phyloP scores from a whole-genome alignment of 2,329 filamentous ascomycete genomes.

The Calonectria honghensis region DNA sequence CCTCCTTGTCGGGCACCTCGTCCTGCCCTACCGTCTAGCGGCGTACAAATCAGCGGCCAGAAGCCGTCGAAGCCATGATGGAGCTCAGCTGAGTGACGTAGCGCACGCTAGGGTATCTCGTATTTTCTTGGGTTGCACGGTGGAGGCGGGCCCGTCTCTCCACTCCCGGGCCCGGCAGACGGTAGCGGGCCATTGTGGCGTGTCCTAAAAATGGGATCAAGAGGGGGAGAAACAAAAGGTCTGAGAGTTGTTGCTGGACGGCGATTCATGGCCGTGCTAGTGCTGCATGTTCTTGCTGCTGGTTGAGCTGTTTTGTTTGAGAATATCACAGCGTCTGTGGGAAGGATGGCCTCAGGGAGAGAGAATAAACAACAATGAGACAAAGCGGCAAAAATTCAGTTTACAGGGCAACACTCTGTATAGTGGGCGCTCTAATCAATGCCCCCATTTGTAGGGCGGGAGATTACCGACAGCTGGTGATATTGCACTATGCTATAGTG shows the following conservation, averaged over 20 bases:
- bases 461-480: not conserved
- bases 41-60: slow-evolving; percentile 40
- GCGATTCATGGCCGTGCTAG: not conserved
- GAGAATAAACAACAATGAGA: not conserved
- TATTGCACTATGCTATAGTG: slow-evolving; percentile 23
- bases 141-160: slow-evolving; percentile 15
- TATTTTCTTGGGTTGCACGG: slow-evolving; percentile 47
- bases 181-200: not conserved
- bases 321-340: not conserved
- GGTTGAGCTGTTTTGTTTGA: not conserved
- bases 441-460: slow-evolving; percentile 8
- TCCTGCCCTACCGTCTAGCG: slow-evolving; percentile 48
- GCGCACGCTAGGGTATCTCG: slow-evolving; percentile 50
- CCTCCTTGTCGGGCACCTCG: not conserved
- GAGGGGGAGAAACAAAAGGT: not conserved
- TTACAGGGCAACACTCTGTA: slow-evolving; percentile 2
- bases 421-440: not conserved
- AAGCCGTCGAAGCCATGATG: slow-evolving; percentile 38
- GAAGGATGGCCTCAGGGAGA: not conserved
- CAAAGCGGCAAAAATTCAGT: not conserved
- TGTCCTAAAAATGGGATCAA: slow-evolving; percentile 16
- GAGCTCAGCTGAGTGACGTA: slow-evolving; percentile 49
- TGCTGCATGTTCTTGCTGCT: not conserved
- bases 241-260: not conserved
- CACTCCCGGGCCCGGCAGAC: slow-evolving; percentile 6